phyloP scores from a whole-genome alignment of 805 yeast species.

The Hanseniaspora meyeri region DNA sequence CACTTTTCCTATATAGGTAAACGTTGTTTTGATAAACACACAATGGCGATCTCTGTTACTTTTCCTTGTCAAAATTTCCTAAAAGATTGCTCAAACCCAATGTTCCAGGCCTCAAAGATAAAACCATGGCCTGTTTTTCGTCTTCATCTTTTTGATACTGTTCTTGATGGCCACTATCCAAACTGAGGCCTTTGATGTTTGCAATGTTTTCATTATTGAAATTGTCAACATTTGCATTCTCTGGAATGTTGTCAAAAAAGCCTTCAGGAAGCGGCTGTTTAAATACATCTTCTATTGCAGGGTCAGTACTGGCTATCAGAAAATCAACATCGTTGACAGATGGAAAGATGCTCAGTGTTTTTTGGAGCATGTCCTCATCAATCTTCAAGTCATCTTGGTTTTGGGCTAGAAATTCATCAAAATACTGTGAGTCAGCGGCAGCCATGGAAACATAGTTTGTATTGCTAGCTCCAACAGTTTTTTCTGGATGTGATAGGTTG shows the following conservation, averaged over 20 bases:
- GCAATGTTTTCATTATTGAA: neutral
- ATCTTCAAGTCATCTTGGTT: neutral
- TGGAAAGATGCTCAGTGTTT: neutral
- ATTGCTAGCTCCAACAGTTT: neutral
- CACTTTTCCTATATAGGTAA: neutral
- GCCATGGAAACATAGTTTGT: neutral
- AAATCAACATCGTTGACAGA: neutral
- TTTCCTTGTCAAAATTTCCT: neutral
- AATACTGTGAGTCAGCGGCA: neutral
- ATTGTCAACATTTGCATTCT: neutral
- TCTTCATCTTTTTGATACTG: neutral
- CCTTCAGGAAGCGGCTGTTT: neutral
- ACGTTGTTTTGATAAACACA: neutral
- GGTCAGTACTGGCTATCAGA: neutral
- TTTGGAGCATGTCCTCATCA: neutral
- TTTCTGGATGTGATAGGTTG: neutral
- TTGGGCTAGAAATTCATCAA: neutral
- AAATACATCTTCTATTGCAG: neutral
- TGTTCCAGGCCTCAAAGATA: conserved; percentile 7
- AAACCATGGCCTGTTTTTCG: conserved; percentile 4
- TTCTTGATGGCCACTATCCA: neutral
- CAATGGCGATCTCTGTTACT: no score
- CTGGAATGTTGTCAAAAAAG: neutral
- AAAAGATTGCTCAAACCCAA: conserved; percentile 4
- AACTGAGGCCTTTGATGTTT: neutral